Percentiles rank a stretch among this genome's conserved stretches.
These are phyloP conservation scores for Solanum hybrid DNA, from an alignment of 305 asterid species.

Conservation along the genomic window DNA sequence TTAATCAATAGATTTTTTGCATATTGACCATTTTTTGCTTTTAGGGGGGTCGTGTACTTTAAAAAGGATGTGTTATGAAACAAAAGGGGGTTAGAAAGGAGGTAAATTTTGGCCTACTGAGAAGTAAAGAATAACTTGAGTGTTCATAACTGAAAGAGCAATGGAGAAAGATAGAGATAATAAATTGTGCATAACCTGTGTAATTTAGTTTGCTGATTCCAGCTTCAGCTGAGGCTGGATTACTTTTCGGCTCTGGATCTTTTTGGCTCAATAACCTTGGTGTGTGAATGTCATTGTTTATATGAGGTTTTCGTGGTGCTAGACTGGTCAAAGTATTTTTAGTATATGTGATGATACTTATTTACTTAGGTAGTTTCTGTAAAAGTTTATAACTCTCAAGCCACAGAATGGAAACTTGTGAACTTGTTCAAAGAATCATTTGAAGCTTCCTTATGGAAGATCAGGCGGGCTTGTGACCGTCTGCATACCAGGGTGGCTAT, in stretches of 20 bases:
- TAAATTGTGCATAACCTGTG: not conserved
- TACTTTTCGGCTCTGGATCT: not conserved
- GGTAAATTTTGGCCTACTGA: not conserved
- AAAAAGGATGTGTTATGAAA: not conserved
- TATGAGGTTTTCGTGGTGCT: not conserved
- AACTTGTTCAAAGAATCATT: not conserved
- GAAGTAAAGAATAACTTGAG: not conserved
- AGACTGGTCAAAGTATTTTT: not conserved
- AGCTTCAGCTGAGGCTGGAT: not conserved
- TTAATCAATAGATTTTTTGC: not conserved
- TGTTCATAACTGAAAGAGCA: not conserved
- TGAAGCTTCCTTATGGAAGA: not conserved
- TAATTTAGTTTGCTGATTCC: not conserved
- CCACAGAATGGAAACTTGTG: not conserved
- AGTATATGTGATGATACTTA: not conserved
- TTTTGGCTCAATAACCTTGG: not conserved
- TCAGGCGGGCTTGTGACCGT: not conserved
- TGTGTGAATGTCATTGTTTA: not conserved
- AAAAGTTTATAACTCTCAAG: not conserved
- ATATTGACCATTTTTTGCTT: not conserved
- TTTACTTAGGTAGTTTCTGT: not conserved
- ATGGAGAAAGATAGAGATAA: not conserved
- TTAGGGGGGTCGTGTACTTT: not conserved
- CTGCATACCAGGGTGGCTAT: not conserved
- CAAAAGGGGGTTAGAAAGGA: not conserved